Evolutionary conservation across 441 rosid genomes (phyloP).

Genomic region (Pelargonium myrrhifolium): DNA sequence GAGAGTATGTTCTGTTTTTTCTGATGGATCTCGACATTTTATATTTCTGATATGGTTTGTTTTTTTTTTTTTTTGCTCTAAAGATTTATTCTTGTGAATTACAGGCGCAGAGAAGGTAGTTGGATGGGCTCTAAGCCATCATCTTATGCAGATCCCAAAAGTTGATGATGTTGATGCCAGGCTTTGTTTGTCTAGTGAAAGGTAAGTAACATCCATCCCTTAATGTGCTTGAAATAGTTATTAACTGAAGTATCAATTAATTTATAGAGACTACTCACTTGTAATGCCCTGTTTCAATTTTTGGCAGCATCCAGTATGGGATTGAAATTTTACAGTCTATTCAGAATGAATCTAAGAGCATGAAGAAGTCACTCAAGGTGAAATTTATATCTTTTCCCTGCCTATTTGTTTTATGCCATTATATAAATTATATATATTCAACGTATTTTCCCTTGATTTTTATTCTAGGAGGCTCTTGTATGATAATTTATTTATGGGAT

Average conservation of each 20-base stretch:
- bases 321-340: conserved; percentile 63
- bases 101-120: conserved; percentile 88
- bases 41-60: background rate
- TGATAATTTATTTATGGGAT: background rate
- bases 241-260: background rate
- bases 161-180: conserved; percentile 49
- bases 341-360: conserved; percentile 74
- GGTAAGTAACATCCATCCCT: conserved; percentile 31
- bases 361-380: conserved; percentile 90
- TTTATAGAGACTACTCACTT: background rate
- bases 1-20: conserved; percentile 51
- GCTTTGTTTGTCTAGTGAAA: conserved; percentile 63
- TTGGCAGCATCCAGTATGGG: conserved; percentile 68
- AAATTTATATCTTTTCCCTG: conserved; percentile 12
- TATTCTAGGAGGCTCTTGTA: background rate
- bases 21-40: conserved; percentile 4
- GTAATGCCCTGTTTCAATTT: conserved; percentile 9
- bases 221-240: background rate
- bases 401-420: background rate
- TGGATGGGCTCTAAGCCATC: conserved; percentile 89
- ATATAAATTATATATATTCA: background rate
- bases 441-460: background rate
- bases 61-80: background rate
- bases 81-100: background rate
- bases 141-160: conserved; percentile 63